phyloP scores from a whole-genome alignment of 306 rosid species.

The Astragalus membranaceus region DNA sequence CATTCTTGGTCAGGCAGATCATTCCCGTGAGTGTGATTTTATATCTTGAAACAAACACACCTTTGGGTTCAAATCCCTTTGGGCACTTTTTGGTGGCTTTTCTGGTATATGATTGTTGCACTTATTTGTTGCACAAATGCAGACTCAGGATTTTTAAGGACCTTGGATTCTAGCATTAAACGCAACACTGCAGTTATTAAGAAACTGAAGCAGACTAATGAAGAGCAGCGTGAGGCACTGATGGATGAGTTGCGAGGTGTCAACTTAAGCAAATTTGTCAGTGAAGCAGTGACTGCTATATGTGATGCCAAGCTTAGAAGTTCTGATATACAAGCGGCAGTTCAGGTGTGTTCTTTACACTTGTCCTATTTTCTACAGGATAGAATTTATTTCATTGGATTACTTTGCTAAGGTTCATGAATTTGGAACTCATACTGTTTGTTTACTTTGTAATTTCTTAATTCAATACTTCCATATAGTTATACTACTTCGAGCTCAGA shows the following conservation, averaged over 20 bases:
- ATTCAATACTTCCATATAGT: background rate
- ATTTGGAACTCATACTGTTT: constrained; percentile 4
- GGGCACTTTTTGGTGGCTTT: background rate
- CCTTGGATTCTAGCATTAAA: constrained; percentile 92
- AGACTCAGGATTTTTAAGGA: constrained; percentile 85
- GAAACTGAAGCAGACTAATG: constrained; percentile 93
- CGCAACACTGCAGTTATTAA: constrained; percentile 95
- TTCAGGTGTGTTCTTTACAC: constrained; percentile 52
- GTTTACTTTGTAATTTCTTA: background rate
- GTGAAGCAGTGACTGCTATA: constrained; percentile 93
- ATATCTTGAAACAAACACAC: background rate
- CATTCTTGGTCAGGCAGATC: background rate
- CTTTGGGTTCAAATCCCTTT: background rate
- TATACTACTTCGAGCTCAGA: background rate
- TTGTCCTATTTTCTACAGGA: background rate
- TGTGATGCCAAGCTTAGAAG: constrained; percentile 93
- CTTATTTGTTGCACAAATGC: constrained; percentile 17
- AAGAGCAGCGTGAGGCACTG: constrained; percentile 87
- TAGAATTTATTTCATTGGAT: background rate
- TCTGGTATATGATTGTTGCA: background rate
- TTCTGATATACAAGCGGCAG: constrained; percentile 93
- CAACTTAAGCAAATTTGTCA: constrained; percentile 96
- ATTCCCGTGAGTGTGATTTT: background rate
- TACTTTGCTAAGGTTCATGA: background rate
- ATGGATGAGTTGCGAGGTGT: constrained; percentile 83